These are phyloP conservation scores for Annulohypoxylon moriforme DNA, from an alignment of 495 filamentous ascomycete species.

Conservation along the genomic window DNA sequence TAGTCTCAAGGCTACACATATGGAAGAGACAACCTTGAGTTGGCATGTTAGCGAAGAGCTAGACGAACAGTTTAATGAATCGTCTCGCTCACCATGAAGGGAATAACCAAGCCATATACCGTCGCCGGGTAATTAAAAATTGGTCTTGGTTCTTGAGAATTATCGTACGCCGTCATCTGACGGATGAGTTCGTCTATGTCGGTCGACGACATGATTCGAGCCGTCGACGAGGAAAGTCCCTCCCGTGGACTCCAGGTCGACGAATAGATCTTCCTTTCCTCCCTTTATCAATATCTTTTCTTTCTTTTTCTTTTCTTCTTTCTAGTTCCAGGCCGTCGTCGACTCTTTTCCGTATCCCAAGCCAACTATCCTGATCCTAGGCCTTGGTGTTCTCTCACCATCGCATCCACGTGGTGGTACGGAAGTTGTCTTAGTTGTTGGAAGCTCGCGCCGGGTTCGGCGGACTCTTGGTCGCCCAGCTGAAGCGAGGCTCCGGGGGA, in stretches of 20 bases:
- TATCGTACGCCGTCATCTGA: slow-evolving; percentile 44
- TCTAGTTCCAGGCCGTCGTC: neutral
- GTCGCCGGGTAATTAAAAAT: slow-evolving; percentile 28
- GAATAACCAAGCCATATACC: slow-evolving; percentile 37
- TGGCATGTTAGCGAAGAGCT: neutral
- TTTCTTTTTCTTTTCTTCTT: neutral
- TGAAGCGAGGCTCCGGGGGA: neutral
- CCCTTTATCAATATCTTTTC: neutral
- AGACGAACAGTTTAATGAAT: neutral
- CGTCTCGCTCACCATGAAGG: slow-evolving; percentile 42
- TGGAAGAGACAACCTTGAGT: slow-evolving; percentile 43
- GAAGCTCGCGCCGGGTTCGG: neutral
- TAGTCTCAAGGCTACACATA: slow-evolving; percentile 44
- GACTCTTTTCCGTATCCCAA: neutral
- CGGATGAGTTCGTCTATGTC: slow-evolving; percentile 23
- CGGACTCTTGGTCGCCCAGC: slow-evolving; percentile 2
- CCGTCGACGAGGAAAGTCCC: slow-evolving; percentile 1
- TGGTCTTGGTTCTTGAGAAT: slow-evolving; percentile 38
- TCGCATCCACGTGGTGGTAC: slow-evolving; percentile 12
- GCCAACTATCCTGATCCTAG: neutral
- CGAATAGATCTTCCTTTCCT: neutral
- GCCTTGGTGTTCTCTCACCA: slow-evolving; percentile 4
- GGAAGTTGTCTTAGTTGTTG: neutral
- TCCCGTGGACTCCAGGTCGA: slow-evolving; percentile 1
- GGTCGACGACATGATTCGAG: slow-evolving; percentile 28